These are phyloP conservation scores for Nepenthes mirabilis DNA, from an alignment of 148 eudicot species.

Conservation along the genomic window DNA sequence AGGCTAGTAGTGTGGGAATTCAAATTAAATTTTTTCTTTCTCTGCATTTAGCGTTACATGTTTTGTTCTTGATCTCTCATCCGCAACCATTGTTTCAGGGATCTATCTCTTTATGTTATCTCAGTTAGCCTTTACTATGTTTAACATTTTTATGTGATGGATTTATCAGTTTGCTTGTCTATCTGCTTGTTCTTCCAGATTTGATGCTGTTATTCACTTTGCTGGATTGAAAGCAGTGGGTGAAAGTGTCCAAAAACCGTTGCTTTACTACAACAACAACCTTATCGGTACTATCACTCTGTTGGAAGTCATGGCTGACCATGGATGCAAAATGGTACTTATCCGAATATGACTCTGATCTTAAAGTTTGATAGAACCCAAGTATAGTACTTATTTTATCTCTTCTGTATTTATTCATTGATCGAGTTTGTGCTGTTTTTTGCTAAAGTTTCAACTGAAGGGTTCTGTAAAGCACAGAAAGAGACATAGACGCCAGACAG, in stretches of 20 bases:
- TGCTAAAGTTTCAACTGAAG: neutral
- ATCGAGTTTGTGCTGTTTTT: neutral
- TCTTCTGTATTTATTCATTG: neutral
- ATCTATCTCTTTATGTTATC: neutral
- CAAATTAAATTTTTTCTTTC: neutral
- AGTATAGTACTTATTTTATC: too few relatives aligned
- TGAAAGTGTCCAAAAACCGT: conserved; percentile 87
- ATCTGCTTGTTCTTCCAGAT: conserved; percentile 36
- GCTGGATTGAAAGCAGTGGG: conserved; percentile 99
- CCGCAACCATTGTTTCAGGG: neutral
- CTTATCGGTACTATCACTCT: conserved; percentile 73
- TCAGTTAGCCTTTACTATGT: too few relatives aligned
- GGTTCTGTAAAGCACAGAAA: neutral
- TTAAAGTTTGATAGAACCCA: neutral
- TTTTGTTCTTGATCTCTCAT: too few relatives aligned
- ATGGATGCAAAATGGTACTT: conserved; percentile 78
- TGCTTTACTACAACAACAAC: conserved; percentile 79
- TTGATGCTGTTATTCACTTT: conserved; percentile 97
- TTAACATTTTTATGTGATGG: neutral
- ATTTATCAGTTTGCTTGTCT: neutral
- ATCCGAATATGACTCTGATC: neutral
- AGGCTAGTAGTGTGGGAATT: too few relatives aligned
- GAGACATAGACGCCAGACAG: too few relatives aligned
- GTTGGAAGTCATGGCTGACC: conserved; percentile 85
- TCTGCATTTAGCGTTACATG: neutral